These are phyloP conservation scores for Ophiocordyceps camponoti-floridani DNA, from an alignment of 2,329 filamentous ascomycete species.

Conservation along the genomic window DNA sequence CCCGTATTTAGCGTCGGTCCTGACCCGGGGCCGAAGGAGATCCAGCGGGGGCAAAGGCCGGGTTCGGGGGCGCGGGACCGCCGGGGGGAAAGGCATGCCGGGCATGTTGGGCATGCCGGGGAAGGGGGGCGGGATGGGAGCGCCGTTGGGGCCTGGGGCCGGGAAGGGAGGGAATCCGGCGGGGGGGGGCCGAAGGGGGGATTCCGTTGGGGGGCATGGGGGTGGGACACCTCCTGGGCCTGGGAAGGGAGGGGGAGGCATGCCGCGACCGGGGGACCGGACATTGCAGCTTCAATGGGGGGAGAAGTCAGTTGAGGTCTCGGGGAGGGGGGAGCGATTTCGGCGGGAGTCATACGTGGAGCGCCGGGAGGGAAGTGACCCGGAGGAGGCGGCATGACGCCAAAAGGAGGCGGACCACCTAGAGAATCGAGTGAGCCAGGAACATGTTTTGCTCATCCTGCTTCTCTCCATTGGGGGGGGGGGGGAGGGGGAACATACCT, in stretches of 20 bases:
- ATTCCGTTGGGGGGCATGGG: constrained; percentile 18
- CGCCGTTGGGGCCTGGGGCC: constrained; percentile 13
- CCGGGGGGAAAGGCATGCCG: constrained; percentile 13
- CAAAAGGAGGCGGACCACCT: constrained; percentile 35
- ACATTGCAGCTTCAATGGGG: constrained; percentile 16
- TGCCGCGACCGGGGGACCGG: constrained; percentile 27
- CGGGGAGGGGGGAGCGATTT: too few relatives aligned
- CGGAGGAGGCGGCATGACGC: constrained; percentile 27
- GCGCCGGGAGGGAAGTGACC: constrained; percentile 21
- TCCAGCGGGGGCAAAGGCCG: constrained; percentile 23
- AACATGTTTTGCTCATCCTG: not conserved
- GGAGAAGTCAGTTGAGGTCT: constrained; percentile 5
- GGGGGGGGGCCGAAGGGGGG: constrained; percentile 18
- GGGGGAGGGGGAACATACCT: constrained; percentile 23
- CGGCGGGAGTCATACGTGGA: constrained; percentile 27
- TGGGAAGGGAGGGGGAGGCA: constrained; percentile 23
- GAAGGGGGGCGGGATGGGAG: constrained; percentile 10
- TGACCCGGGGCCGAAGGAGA: constrained; percentile 16
- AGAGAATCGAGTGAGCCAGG: not conserved
- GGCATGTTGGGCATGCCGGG: constrained; percentile 18
- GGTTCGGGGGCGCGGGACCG: constrained; percentile 6
- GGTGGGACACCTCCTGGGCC: constrained; percentile 16
- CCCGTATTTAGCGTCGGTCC: constrained; percentile 16
- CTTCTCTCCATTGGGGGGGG: too few relatives aligned
- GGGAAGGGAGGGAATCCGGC: constrained; percentile 20